Percentiles rank a stretch among this genome's conserved stretches.
These are phyloP conservation scores for Arabidopsis arenosa DNA, from an alignment of 345 rosid species.

Conservation along the genomic window DNA sequence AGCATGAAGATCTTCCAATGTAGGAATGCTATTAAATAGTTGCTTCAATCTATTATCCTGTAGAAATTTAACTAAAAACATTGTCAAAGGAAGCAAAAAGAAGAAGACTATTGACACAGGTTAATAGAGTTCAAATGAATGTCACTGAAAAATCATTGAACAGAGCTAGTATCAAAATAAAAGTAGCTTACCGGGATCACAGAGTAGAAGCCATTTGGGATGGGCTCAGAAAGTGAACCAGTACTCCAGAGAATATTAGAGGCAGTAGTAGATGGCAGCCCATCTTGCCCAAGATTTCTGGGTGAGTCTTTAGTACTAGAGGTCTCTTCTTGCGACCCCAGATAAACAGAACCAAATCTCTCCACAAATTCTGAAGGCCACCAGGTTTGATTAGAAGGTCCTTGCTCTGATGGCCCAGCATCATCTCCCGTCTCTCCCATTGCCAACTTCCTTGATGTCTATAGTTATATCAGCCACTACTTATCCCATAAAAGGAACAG, in stretches of 20 bases:
- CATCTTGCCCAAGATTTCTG: slow-evolving; percentile 68
- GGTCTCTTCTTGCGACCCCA: slow-evolving; percentile 72
- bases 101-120: slow-evolving; percentile 4
- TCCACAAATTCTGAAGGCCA: slow-evolving; percentile 92
- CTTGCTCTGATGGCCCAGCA: slow-evolving; percentile 68
- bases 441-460: slow-evolving; percentile 56
- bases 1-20: slow-evolving; percentile 86
- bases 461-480: slow-evolving; percentile 69
- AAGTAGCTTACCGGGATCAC: slow-evolving; percentile 66
- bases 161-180: slow-evolving; percentile 8
- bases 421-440: slow-evolving; percentile 89
- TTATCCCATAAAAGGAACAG: slow-evolving; percentile 61
- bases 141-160: slow-evolving; percentile 13
- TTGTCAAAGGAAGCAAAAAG: neutral
- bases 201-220: slow-evolving; percentile 93
- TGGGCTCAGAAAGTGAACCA: slow-evolving; percentile 77
- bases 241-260: slow-evolving; percentile 93
- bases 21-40: slow-evolving; percentile 70
- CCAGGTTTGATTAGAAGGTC: slow-evolving; percentile 72
- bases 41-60: slow-evolving; percentile 93
- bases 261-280: slow-evolving; percentile 65
- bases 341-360: slow-evolving; percentile 70
- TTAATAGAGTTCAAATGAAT: neutral
- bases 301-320: slow-evolving; percentile 64
- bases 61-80: neutral